Percentiles rank a stretch among this genome's conserved stretches.
These are phyloP conservation scores for Leucocoprinus birnbaumii DNA, from an alignment of 768 basidiomycete genomes.

Conservation along the genomic window DNA sequence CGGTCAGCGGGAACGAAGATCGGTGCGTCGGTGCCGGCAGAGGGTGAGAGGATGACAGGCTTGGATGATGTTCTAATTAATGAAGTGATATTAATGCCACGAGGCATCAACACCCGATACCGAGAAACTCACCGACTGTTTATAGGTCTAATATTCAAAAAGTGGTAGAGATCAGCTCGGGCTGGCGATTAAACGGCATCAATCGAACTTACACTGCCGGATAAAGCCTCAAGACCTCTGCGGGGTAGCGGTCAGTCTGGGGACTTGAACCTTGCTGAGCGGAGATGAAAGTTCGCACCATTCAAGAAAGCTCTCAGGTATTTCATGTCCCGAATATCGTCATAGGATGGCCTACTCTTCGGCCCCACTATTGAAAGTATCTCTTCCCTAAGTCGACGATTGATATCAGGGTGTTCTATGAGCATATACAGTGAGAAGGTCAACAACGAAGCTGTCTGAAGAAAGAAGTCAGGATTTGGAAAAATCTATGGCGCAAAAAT, in stretches of 20 bases:
- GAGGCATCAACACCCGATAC: no score
- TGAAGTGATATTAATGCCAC: not conserved
- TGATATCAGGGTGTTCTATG: slow-evolving; percentile 58
- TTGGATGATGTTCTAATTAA: slow-evolving; percentile 14
- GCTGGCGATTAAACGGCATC: no score
- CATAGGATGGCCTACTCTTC: slow-evolving; percentile 47
- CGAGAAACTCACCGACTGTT: slow-evolving; percentile 4
- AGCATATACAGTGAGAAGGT: slow-evolving; percentile 72
- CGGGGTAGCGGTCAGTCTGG: not conserved
- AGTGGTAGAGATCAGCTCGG: not conserved
- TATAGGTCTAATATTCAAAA: not conserved
- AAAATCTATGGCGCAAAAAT: not conserved
- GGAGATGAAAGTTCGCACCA: slow-evolving; percentile 11
- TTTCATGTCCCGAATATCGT: slow-evolving; percentile 55
- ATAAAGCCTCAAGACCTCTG: slow-evolving; percentile 15
- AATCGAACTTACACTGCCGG: slow-evolving; percentile 15
- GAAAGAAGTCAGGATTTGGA: not conserved
- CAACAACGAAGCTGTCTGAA: slow-evolving; percentile 64
- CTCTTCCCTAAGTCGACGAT: slow-evolving; percentile 52
- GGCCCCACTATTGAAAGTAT: slow-evolving; percentile 54
- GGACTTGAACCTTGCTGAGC: no score
- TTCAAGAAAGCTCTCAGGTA: slow-evolving; percentile 36
- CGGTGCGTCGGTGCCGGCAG: slow-evolving; percentile 16
- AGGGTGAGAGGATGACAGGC: slow-evolving; percentile 14
- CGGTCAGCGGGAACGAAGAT: slow-evolving; percentile 17